Conservation (phyloP, 805 yeast species). For the Ogataea ramenticola region DNA sequence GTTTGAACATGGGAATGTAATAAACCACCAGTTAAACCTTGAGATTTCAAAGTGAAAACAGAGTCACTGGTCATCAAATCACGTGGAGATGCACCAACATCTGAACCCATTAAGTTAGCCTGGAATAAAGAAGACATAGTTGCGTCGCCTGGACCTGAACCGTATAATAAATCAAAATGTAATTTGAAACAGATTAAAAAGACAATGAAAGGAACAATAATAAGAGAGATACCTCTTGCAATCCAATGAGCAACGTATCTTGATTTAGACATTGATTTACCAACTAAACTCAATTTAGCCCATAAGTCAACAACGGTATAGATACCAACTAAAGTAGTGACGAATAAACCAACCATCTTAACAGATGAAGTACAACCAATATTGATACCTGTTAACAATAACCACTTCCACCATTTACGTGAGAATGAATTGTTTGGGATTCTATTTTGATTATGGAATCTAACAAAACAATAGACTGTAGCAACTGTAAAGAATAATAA, state of each 20-base stretch:
- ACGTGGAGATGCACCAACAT: constrained; percentile 60
- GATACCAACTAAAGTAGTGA: constrained; percentile 81
- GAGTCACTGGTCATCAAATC: constrained; percentile 55
- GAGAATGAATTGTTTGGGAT: constrained; percentile 44
- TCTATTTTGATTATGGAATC: constrained; percentile 57
- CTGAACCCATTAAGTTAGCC: constrained; percentile 67
- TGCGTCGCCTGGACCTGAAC: constrained; percentile 84
- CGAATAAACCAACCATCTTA: constrained; percentile 94
- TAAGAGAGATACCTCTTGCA: constrained; percentile 57
- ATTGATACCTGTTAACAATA: constrained; percentile 71
- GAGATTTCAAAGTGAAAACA: constrained; percentile 55
- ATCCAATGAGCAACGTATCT: constrained; percentile 57
- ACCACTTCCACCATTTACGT: constrained; percentile 91
- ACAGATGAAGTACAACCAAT: constrained; percentile 91
- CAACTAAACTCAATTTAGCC: constrained; percentile 78
- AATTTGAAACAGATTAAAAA: constrained; percentile 64
- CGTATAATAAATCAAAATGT: constrained; percentile 66
- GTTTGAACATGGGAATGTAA: constrained; percentile 83
- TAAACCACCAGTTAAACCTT: constrained; percentile 65
- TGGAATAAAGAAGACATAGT: constrained; percentile 87
- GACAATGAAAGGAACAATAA: constrained; percentile 54
- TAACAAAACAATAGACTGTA: constrained; percentile 66
- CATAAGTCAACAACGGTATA: constrained; percentile 86
- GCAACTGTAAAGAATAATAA: constrained; percentile 80
- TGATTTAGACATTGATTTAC: constrained; percentile 37